Evolutionary conservation across 2,329 filamentous ascomycete species (phyloP).

Genomic region (Aspergillus sp.): DNA sequence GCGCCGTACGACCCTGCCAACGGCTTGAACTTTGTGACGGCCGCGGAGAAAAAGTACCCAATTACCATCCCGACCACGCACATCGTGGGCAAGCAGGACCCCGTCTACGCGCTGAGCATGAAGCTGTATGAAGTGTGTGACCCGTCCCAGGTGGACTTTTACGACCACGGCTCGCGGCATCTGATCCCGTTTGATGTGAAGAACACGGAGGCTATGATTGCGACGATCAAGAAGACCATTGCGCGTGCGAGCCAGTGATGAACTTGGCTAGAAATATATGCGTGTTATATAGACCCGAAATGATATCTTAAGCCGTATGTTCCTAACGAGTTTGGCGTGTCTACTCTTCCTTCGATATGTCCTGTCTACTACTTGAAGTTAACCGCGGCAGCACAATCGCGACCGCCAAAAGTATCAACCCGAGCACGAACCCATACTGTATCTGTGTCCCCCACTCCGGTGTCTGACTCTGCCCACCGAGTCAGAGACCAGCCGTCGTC

Average conservation of each 20-base stretch:
- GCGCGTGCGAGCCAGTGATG: conserved; percentile 16
- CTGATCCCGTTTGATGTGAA: conserved; percentile 32
- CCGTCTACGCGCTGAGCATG: conserved; percentile 28
- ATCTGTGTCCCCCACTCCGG: conserved; percentile 5
- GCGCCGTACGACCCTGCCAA: conserved; percentile 22
- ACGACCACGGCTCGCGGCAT: conserved; percentile 37
- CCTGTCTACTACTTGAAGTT: conserved; percentile 3
- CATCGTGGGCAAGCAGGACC: conserved; percentile 38
- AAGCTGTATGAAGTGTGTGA: conserved; percentile 35
- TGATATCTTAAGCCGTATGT: neutral
- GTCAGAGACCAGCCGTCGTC: conserved; percentile 34
- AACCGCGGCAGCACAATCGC: conserved; percentile 22
- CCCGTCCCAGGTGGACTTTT: conserved; percentile 26
- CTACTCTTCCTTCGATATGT: conserved; percentile 8
- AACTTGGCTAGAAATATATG: too few relatives aligned
- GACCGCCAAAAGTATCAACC: conserved; percentile 23
- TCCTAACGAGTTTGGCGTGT: neutral
- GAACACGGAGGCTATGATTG: conserved; percentile 27
- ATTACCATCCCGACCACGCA: conserved; percentile 39
- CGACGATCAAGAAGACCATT: conserved; percentile 26
- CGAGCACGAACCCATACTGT: conserved; percentile 21
- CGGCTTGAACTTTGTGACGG: conserved; percentile 17
- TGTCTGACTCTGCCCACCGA: conserved; percentile 16
- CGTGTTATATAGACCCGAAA: neutral
- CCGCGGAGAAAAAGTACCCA: conserved; percentile 14